These are phyloP conservation scores for Podospora pseudopauciseta DNA, from an alignment of 495 filamentous ascomycete genomes.

Conservation along the genomic window DNA sequence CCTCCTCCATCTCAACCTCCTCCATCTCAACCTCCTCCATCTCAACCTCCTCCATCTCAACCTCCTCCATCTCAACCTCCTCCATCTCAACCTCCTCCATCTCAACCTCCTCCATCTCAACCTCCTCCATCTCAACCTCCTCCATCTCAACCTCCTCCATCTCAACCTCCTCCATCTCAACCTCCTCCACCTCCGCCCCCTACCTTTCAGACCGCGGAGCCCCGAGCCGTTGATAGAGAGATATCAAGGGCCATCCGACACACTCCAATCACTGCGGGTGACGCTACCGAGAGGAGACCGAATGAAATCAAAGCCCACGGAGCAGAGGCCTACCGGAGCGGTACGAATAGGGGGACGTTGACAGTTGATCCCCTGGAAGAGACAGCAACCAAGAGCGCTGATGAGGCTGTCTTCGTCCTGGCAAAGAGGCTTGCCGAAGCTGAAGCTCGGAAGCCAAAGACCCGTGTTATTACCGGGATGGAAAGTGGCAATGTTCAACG, in stretches of 20 bases:
- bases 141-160: not conserved
- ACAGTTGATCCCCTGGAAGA: not conserved
- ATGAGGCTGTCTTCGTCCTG: not conserved
- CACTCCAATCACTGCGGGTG: not conserved
- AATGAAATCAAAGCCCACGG: not conserved
- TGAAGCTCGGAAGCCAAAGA: not conserved
- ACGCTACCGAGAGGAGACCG: not conserved
- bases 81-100: not conserved
- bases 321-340: not conserved
- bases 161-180: not conserved
- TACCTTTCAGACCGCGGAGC: not conserved
- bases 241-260: conserved; percentile 10
- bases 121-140: not conserved
- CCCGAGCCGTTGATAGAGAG: not conserved
- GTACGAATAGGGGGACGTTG: not conserved
- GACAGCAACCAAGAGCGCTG: not conserved
- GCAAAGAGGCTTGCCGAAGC: not conserved
- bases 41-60: no score
- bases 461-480: not conserved
- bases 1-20: no score
- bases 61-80: no score
- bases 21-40: not conserved
- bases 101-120: not conserved
- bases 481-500: not conserved
- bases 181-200: not conserved